These are phyloP conservation scores for Lactarius sp. DNA, from an alignment of 768 basidiomycete species.

Conservation along the genomic window DNA sequence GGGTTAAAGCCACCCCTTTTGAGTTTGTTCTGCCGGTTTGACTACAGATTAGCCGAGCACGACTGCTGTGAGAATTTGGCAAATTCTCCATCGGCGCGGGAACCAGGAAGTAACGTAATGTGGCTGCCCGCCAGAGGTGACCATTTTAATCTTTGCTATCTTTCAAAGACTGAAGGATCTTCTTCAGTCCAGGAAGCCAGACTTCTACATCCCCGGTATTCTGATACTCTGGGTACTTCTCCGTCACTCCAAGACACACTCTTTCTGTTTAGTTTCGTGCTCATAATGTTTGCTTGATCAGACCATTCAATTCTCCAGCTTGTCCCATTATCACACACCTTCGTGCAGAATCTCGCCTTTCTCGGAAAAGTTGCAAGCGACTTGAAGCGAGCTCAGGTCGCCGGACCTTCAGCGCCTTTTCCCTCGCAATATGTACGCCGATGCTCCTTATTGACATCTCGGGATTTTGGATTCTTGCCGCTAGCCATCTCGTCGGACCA, in stretches of 20 bases:
- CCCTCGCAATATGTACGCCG: background rate
- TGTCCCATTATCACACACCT: background rate
- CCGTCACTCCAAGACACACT: background rate
- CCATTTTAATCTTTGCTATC: too few relatives aligned
- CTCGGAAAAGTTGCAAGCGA: background rate
- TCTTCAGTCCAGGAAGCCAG: background rate
- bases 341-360: background rate
- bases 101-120: background rate
- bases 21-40: background rate
- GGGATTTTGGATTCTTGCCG: conserved; percentile 1
- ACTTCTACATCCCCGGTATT: background rate
- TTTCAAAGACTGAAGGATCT: background rate
- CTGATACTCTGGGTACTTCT: background rate
- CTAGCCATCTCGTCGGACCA: background rate
- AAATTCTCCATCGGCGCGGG: background rate
- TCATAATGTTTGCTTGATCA: background rate
- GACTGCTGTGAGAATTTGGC: background rate
- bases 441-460: background rate
- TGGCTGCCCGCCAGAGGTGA: too few relatives aligned
- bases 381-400: background rate
- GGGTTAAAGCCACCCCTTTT: background rate
- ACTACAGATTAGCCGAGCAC: background rate
- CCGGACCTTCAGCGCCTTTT: background rate
- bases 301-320: background rate
- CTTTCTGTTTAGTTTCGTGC: background rate